Conservation (phyloP, 2,329 filamentous ascomycete genomes). For the Penicillium sp. region DNA sequence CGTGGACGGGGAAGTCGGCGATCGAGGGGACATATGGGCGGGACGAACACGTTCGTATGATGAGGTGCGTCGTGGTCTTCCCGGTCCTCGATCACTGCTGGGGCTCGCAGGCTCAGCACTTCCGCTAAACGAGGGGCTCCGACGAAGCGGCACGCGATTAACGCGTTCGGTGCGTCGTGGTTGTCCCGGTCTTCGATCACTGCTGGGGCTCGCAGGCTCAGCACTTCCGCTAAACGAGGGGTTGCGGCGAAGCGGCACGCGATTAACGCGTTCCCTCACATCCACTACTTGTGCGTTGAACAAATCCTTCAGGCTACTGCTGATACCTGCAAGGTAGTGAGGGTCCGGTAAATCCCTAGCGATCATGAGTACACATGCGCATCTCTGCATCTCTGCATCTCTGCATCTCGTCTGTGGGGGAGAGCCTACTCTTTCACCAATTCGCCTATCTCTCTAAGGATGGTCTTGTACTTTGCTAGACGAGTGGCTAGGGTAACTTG, state of each 20-base stretch:
- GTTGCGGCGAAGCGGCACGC: slow-evolving; percentile 26
- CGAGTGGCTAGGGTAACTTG: slow-evolving; percentile 50
- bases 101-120: slow-evolving; percentile 32
- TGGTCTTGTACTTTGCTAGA: slow-evolving; percentile 53
- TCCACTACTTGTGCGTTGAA: slow-evolving; percentile 33
- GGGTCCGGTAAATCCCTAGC: slow-evolving; percentile 31
- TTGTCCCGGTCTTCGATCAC: slow-evolving; percentile 20
- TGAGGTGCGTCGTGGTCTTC: slow-evolving; percentile 15
- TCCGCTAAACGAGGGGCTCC: slow-evolving; percentile 26
- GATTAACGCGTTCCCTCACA: slow-evolving; percentile 27
- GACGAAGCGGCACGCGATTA: slow-evolving; percentile 28
- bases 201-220: slow-evolving; percentile 31
- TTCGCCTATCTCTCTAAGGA: slow-evolving; percentile 49
- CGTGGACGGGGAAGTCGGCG: slow-evolving; percentile 32
- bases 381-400: neutral
- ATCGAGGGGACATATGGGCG: slow-evolving; percentile 26
- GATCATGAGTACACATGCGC: slow-evolving; percentile 13
- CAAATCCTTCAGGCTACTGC: slow-evolving; percentile 28
- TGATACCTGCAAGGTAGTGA: slow-evolving; percentile 28
- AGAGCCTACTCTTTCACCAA: slow-evolving; percentile 49
- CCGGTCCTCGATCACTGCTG: slow-evolving; percentile 24
- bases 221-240: slow-evolving; percentile 29
- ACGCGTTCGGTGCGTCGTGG: slow-evolving; percentile 16
- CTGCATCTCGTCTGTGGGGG: neutral
- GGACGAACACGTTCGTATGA: slow-evolving; percentile 41